Evolutionary conservation across 2,329 filamentous ascomycete species (phyloP).

Genomic region (Fusarium staphyleae): DNA sequence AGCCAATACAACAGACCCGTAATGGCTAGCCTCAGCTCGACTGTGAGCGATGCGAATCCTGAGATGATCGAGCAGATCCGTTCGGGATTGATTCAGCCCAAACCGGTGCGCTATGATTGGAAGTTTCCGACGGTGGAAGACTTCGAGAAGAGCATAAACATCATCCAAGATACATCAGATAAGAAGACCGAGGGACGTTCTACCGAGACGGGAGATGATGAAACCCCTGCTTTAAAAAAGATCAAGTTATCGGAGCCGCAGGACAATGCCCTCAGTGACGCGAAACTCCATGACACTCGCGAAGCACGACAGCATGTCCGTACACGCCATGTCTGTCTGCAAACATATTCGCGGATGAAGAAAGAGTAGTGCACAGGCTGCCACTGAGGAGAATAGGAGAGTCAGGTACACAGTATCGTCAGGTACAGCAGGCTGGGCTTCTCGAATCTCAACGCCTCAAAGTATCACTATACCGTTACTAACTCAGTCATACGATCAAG

Average conservation of each 20-base stretch:
- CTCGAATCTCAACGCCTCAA: neutral
- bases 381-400: neutral
- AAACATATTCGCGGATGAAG: slow-evolving; percentile 21
- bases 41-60: slow-evolving; percentile 13
- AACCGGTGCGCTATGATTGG: slow-evolving; percentile 9
- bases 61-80: slow-evolving; percentile 42
- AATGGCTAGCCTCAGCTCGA: slow-evolving; percentile 12
- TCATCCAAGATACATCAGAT: neutral
- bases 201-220: neutral
- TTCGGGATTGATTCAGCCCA: slow-evolving; percentile 31
- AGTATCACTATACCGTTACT: neutral
- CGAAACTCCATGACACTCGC: neutral
- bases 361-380: neutral
- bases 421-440: neutral
- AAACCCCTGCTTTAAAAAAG: slow-evolving; percentile 15
- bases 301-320: neutral
- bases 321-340: slow-evolving; percentile 1
- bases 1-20: slow-evolving; percentile 38
- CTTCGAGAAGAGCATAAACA: slow-evolving; percentile 30
- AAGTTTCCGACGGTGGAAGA: slow-evolving; percentile 38
- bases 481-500: neutral
- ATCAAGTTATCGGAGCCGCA: slow-evolving; percentile 18
- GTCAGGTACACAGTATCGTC: neutral
- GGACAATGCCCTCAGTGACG: neutral
- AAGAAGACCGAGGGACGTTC: slow-evolving; percentile 1